phyloP scores from a whole-genome alignment of 2,329 filamentous ascomycete species.

The Sarocladium brachiariae region DNA sequence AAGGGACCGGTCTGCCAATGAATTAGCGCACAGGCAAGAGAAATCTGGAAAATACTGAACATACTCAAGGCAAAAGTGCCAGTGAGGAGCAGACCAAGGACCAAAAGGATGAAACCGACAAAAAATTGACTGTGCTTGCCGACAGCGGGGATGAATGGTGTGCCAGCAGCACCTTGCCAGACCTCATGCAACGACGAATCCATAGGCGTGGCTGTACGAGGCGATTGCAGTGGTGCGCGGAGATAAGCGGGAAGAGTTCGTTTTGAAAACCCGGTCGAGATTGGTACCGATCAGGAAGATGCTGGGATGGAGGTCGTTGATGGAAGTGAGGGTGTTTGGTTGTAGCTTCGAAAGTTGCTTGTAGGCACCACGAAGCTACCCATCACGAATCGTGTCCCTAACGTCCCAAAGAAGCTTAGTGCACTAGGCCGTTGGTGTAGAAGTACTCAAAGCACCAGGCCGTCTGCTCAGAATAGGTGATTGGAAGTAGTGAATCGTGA shows the following conservation, averaged over 20 bases:
- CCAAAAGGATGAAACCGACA: slow-evolving; percentile 69
- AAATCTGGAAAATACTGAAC: slow-evolving; percentile 19
- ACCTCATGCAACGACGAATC: slow-evolving; percentile 78
- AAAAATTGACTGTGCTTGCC: slow-evolving; percentile 79
- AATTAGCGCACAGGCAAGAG: slow-evolving; percentile 14
- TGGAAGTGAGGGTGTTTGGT: neutral
- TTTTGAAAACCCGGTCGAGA: neutral
- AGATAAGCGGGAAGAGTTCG: neutral
- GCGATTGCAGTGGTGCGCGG: neutral
- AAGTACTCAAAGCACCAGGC: no score
- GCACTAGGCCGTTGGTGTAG: neutral
- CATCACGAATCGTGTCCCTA: slow-evolving; percentile 5
- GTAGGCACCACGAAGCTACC: slow-evolving; percentile 1
- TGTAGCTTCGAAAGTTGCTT: neutral
- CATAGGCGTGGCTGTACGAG: slow-evolving; percentile 42
- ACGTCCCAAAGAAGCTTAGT: slow-evolving; percentile 3
- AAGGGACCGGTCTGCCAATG: slow-evolving; percentile 67
- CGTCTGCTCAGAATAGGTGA: no score
- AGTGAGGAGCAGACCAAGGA: slow-evolving; percentile 64
- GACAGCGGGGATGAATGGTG: slow-evolving; percentile 74
- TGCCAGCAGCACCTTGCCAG: slow-evolving; percentile 88
- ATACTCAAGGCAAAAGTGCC: slow-evolving; percentile 83
- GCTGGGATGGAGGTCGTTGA: neutral
- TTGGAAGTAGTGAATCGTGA: no score
- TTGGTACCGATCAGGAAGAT: neutral